Evolutionary conservation across 176 grass and related monocot species (phyloP).

Genomic region (Oryza coarctata): DNA sequence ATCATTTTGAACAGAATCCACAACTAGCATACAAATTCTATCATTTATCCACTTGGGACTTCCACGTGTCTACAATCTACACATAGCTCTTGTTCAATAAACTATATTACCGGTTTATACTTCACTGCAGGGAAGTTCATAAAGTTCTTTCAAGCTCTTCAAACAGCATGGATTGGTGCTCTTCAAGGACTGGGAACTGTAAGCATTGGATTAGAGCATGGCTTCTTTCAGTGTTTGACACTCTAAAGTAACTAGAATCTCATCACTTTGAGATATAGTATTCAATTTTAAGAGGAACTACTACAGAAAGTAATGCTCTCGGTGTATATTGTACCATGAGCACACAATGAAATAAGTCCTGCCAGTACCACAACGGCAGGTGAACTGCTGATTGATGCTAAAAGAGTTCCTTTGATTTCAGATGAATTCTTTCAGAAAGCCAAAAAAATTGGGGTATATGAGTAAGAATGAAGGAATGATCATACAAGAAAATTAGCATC

Average conservation of each 20-base stretch:
- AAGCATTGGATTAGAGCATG: constrained; percentile 59
- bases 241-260: constrained; percentile 50
- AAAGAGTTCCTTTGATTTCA: constrained; percentile 23
- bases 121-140: constrained; percentile 59
- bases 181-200: constrained; percentile 65
- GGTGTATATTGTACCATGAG: background rate
- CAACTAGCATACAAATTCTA: background rate
- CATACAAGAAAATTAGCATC: constrained; percentile 6
- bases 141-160: constrained; percentile 52
- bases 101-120: constrained; percentile 34
- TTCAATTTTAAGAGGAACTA: constrained; percentile 34
- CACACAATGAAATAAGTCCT: constrained; percentile 17
- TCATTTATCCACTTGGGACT: background rate
- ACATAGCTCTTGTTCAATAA: constrained; percentile 28
- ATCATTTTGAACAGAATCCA: constrained; percentile 11
- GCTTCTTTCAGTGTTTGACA: constrained; percentile 82
- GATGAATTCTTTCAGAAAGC: background rate
- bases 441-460: background rate
- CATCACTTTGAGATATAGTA: constrained; percentile 17
- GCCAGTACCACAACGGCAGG: background rate
- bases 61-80: background rate
- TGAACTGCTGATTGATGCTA: constrained; percentile 29
- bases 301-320: constrained; percentile 23
- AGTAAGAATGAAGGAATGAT: background rate
- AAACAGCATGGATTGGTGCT: constrained; percentile 47